A percentile compares a stretch with the other conserved stretches of the same genome.
phyloP scores from a whole-genome alignment of 2,329 filamentous ascomycete genomes.

The Epichloe scottii region DNA sequence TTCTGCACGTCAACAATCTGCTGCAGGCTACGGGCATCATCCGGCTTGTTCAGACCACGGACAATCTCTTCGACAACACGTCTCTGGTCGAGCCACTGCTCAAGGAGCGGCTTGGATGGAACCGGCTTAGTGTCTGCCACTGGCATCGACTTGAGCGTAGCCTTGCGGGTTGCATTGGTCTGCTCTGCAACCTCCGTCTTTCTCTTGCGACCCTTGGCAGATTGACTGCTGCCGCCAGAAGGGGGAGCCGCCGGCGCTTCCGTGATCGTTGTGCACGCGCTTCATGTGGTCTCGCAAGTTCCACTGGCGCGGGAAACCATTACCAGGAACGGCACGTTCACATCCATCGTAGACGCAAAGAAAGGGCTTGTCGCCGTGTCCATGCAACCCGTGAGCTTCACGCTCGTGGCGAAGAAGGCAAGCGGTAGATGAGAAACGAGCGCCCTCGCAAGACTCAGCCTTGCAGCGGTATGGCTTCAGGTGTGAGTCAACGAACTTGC shows the following conservation, averaged over 20 bases:
- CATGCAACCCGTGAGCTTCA: constrained; percentile 91
- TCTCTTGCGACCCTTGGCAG: constrained; percentile 42
- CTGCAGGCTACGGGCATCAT: constrained; percentile 39
- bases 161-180: constrained; percentile 33
- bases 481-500: constrained; percentile 96
- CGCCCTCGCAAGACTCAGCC: constrained; percentile 66
- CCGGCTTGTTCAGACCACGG: constrained; percentile 33
- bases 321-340: constrained; percentile 67
- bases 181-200: constrained; percentile 39
- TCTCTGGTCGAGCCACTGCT: constrained; percentile 51
- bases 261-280: constrained; percentile 65
- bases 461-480: constrained; percentile 95
- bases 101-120: constrained; percentile 29
- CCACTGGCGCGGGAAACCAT: constrained; percentile 90
- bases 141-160: constrained; percentile 29
- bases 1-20: constrained; percentile 39
- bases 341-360: constrained; percentile 81
- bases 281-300: constrained; percentile 97
- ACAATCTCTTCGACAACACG: constrained; percentile 49
- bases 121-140: constrained; percentile 20
- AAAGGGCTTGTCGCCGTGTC: constrained; percentile 85
- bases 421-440: constrained; percentile 87
- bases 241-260: constrained; percentile 29
- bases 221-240: constrained; percentile 17
- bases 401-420: constrained; percentile 90